Base-by-base conservation (phyloP, 2,329 filamentous ascomycete species). In the Monosporascus sp. region DNA sequence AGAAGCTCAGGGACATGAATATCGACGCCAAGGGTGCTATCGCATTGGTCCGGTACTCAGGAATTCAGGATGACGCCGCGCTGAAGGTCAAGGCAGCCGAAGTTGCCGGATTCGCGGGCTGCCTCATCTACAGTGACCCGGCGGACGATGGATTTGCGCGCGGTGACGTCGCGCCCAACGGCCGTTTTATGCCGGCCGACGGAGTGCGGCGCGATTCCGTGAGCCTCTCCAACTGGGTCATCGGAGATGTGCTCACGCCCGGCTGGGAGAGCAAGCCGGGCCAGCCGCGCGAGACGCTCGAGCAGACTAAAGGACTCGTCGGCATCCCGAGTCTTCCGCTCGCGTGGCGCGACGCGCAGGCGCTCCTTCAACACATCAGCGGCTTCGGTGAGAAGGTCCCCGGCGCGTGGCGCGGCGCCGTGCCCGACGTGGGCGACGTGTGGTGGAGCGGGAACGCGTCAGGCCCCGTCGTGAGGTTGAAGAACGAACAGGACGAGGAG, bases 21-120 rank as follows among this genome's bases (percentile, higher is more conserved):
- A 79, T 97, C 55, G 79, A 88, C 27, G 80, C 90, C 1, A 81
- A 86, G 50, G 92, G 90, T 14, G 86, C 90, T 3, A 90, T 99
- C 65, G 91, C 86, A 1, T 74, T 99, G 36, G 89, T 97, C 20
- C 81, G 89, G 53, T 88, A 94, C 67, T 86, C 88, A 61, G 90
- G 90, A 36, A 82, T 83, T 1, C 84, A 93, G 65, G 76, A 74
- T 2, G 88, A 95, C 66, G 77, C 81, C 6, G 88, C 83, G 2
- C 73, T 95, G 62, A 97, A 97, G 70, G 82, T 99, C 63, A 96
- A 93, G 72, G 89, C 89, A 9, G 94, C 94, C 1, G 89, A 97
- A 70, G 69, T 90, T 62, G 89, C 88, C 15, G 94, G 94, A 2
- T 94, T 91, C 58, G 84, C 80, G 2, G 94, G 93, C 15, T 95